Percentiles rank a stretch among this genome's conserved stretches.
These are phyloP conservation scores for Prunus mume DNA, from an alignment of 306 rosid genomes.

Conservation along the genomic window DNA sequence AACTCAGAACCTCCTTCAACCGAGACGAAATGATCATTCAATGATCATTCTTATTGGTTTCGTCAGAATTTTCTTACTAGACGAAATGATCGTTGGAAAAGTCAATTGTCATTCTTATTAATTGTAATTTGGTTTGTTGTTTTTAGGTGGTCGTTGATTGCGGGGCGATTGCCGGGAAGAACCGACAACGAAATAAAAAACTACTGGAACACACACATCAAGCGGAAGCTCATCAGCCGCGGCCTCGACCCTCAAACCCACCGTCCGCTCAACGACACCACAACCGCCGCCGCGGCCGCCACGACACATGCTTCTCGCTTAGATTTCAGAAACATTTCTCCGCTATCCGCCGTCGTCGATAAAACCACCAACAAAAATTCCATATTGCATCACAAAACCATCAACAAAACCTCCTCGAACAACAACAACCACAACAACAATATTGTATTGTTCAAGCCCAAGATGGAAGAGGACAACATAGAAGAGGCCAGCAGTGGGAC, in stretches of 20 bases:
- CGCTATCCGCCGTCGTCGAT: conserved; percentile 19
- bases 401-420: background rate
- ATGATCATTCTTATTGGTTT: no score
- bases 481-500: conserved; percentile 43
- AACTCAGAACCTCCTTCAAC: no score
- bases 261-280: conserved; percentile 45
- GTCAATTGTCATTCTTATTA: background rate
- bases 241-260: conserved; percentile 71
- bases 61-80: no score
- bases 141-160: conserved; percentile 66
- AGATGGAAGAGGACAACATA: background rate
- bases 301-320: background rate
- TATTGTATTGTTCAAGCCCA: conserved; percentile 4
- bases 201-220: conserved; percentile 77
- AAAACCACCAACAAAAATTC: conserved; percentile 16
- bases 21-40: no score
- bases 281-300: background rate
- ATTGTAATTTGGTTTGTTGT: background rate
- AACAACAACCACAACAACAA: conserved; percentile 1
- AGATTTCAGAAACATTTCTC: conserved; percentile 32
- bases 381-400: conserved; percentile 5
- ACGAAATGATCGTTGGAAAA: no score
- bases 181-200: conserved; percentile 75
- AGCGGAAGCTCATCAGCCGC: conserved; percentile 56
- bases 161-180: conserved; percentile 67